Conservation (phyloP, 768 basidiomycete genomes). For the Lactifluus hygrophoroides region DNA sequence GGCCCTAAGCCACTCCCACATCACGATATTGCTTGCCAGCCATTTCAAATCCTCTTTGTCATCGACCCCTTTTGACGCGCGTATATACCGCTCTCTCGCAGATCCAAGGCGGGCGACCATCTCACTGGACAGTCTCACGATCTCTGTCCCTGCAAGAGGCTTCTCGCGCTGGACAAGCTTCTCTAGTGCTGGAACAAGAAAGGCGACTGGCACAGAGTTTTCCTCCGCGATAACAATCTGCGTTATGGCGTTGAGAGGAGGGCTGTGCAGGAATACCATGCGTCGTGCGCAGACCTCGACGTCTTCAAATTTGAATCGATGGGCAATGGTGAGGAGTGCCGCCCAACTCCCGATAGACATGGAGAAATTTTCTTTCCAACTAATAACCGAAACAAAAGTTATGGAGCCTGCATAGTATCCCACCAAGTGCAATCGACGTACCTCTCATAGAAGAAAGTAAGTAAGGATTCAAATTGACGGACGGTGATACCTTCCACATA, state of each 20-base stretch:
- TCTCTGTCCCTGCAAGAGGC: background rate
- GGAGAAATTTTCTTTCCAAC: background rate
- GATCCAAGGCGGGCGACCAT: background rate
- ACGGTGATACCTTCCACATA: background rate
- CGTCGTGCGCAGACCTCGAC: slow-evolving; percentile 1
- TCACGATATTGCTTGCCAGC: too few relatives aligned
- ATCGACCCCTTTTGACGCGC: too few relatives aligned
- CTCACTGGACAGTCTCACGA: background rate
- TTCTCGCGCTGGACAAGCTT: background rate
- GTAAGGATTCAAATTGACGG: background rate
- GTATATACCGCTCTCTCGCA: background rate
- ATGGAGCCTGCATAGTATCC: background rate
- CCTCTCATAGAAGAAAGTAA: slow-evolving; percentile 1
- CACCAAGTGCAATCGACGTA: background rate
- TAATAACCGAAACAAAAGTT: background rate
- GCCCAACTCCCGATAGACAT: background rate
- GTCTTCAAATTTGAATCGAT: background rate
- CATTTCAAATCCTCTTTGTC: too few relatives aligned
- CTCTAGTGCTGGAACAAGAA: background rate
- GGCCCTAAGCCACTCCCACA: too few relatives aligned
- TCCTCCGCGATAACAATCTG: background rate
- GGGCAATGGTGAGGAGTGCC: slow-evolving; percentile 1
- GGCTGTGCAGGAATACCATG: background rate
- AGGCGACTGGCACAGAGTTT: background rate
- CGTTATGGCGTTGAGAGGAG: background rate